A percentile compares a stretch with the other conserved stretches of the same genome.
Conservation (phyloP, 2,329 filamentous ascomycete genomes). For the Fusarium torreyae region DNA sequence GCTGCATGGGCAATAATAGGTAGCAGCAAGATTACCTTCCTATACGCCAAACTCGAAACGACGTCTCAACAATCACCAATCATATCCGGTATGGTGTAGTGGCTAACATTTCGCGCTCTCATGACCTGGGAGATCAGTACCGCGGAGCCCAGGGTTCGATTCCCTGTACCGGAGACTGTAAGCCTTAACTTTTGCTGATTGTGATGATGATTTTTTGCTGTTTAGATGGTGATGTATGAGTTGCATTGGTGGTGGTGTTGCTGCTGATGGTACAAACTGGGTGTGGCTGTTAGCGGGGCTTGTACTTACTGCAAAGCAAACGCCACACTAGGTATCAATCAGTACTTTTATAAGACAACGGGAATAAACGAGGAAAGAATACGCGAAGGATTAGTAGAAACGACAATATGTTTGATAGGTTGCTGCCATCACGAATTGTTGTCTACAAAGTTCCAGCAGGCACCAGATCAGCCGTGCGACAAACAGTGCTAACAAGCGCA, state of each 20-base stretch:
- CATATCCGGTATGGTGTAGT: conserved; percentile 54
- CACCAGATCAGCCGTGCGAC: conserved; percentile 23
- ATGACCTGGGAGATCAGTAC: conserved; percentile 45
- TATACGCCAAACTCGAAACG: no score
- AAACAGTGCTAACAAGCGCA: conserved; percentile 39
- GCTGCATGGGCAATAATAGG: no score
- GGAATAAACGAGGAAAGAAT: no score
- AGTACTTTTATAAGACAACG: background rate
- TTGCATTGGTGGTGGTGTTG: background rate
- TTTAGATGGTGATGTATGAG: background rate
- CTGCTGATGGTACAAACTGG: background rate
- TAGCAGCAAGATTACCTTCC: no score
- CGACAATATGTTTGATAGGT: background rate
- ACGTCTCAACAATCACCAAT: background rate
- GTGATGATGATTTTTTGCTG: background rate
- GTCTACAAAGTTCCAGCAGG: conserved; percentile 36
- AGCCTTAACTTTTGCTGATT: background rate
- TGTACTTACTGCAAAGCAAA: no score
- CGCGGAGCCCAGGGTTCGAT: conserved; percentile 51
- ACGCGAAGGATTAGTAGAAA: no score
- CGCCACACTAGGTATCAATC: background rate
- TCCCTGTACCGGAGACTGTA: conserved; percentile 47
- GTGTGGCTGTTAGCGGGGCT: no score
- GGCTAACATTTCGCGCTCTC: conserved; percentile 55
- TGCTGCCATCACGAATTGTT: background rate